phyloP scores from a whole-genome alignment of 306 rosid species.

The Vigna reflexopilosa region DNA sequence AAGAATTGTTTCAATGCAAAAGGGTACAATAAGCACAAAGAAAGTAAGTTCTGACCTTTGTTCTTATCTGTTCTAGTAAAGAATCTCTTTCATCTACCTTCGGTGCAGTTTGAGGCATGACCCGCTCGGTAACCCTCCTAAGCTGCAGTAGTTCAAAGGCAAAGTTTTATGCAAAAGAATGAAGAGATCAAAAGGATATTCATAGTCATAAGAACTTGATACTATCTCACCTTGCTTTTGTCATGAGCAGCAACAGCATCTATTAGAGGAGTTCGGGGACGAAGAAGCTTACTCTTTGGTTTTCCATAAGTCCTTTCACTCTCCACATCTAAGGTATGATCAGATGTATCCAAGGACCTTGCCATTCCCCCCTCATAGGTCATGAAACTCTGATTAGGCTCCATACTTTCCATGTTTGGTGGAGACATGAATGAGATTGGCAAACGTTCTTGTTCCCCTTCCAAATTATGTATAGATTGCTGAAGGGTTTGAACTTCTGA shows the following conservation, averaged over 20 bases:
- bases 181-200: constrained; percentile 38
- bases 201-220: constrained; percentile 32
- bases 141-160: constrained; percentile 65
- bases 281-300: constrained; percentile 69
- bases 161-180: constrained; percentile 40
- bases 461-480: constrained; percentile 44
- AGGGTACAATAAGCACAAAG: constrained; percentile 21
- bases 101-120: constrained; percentile 66
- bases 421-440: constrained; percentile 46
- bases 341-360: constrained; percentile 50
- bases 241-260: constrained; percentile 98
- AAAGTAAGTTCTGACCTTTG: constrained; percentile 72
- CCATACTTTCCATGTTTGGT: constrained; percentile 51
- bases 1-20: constrained; percentile 15
- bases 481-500: constrained; percentile 30
- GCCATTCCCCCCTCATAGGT: constrained; percentile 58
- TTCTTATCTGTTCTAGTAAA: constrained; percentile 82
- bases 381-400: constrained; percentile 47
- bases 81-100: constrained; percentile 87
- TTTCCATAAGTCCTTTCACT: constrained; percentile 61
- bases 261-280: constrained; percentile 95
- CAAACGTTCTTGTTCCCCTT: constrained; percentile 50
- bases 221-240: constrained; percentile 81
- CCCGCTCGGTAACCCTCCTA: constrained; percentile 81
- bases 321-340: constrained; percentile 58